These are phyloP conservation scores for Mucor irregularis DNA, from an alignment of 371 early-diverging fungal species.

Conservation along the genomic window DNA sequence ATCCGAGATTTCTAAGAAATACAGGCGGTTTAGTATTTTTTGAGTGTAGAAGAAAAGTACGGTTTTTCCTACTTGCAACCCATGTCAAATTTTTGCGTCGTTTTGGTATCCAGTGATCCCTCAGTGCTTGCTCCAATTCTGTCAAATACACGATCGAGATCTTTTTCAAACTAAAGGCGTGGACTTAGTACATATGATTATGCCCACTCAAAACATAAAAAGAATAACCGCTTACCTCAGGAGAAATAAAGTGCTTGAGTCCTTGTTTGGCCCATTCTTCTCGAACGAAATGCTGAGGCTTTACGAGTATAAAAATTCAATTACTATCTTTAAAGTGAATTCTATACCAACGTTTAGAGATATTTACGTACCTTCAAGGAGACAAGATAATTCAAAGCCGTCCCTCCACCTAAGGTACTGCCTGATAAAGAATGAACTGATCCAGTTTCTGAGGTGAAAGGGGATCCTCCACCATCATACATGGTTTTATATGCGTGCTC, in stretches of 20 bases:
- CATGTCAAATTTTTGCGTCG: conserved; percentile 59
- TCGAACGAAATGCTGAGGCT: conserved; percentile 64
- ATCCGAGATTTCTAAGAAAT: conserved; percentile 50
- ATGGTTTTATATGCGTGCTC: conserved; percentile 35
- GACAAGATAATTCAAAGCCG: conserved; percentile 61
- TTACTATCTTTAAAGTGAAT: neutral
- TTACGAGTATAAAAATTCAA: neutral
- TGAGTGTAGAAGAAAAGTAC: neutral
- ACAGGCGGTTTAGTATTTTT: conserved; percentile 3
- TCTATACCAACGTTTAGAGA: no score
- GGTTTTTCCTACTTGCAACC: conserved; percentile 36
- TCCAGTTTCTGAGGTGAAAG: conserved; percentile 38
- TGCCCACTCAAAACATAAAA: conserved; percentile 13
- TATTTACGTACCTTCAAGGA: conserved; percentile 51
- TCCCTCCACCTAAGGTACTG: conserved; percentile 61
- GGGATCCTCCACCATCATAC: conserved; percentile 42
- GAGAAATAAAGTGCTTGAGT: conserved; percentile 56
- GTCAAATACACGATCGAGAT: conserved; percentile 53
- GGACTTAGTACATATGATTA: neutral
- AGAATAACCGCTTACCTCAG: conserved; percentile 32
- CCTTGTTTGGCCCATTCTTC: conserved; percentile 74
- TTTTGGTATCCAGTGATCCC: conserved; percentile 53
- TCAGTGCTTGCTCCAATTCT: conserved; percentile 59
- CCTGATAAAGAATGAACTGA: conserved; percentile 50
- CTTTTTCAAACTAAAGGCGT: conserved; percentile 12